Conservation (phyloP, 2,329 filamentous ascomycete genomes). For the Emericellopsis cladophorae region DNA sequence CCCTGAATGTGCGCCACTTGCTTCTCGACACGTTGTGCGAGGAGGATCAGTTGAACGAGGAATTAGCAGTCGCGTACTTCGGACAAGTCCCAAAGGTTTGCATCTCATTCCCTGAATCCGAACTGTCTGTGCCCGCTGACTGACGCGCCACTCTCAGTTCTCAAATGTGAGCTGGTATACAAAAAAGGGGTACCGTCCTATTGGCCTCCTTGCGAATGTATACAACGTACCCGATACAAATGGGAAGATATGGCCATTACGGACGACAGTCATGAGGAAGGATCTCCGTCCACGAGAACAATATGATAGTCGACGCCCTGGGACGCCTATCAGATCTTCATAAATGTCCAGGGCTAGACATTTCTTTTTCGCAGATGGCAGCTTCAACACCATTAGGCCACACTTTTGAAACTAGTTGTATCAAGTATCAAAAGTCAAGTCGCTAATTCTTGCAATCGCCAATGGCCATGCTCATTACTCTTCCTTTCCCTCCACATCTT, state of each 20-base stretch:
- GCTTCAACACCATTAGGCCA: too few relatives aligned
- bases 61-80: conserved; percentile 1
- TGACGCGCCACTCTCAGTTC: neutral
- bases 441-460: neutral
- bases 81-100: neutral
- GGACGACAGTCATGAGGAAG: conserved; percentile 2
- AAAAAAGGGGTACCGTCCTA: conserved; percentile 2
- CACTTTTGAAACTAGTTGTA: too few relatives aligned
- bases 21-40: conserved; percentile 3
- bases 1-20: conserved; percentile 2
- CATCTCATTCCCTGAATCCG: neutral
- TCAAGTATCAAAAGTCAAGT: neutral
- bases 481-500: conserved; percentile 18
- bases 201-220: conserved; percentile 1
- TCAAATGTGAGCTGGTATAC: conserved; percentile 3
- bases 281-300: neutral
- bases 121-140: neutral
- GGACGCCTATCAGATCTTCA: too few relatives aligned
- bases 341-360: too few relatives aligned
- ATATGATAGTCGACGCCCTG: too few relatives aligned
- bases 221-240: conserved; percentile 1
- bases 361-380: too few relatives aligned
- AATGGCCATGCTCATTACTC: conserved; percentile 7
- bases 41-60: conserved; percentile 2
- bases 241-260: conserved; percentile 1